phyloP scores from a whole-genome alignment of 176 grass and related monocot genomes.

The Aegilops umbellulata region DNA sequence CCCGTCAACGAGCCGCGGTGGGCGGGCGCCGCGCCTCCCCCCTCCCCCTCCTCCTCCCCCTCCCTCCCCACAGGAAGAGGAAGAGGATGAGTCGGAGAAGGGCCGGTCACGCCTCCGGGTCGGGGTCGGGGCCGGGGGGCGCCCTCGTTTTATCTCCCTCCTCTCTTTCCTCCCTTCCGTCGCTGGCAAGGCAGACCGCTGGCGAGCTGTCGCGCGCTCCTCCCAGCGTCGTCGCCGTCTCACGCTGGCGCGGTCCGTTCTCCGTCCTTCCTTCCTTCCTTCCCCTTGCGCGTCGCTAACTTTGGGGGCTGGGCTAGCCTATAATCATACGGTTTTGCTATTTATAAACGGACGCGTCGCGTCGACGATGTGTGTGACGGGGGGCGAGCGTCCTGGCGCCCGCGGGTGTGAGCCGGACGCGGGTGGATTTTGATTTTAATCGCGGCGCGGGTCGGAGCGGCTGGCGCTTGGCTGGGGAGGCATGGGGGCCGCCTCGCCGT shows the following conservation, averaged over 20 bases:
- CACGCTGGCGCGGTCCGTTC: background rate
- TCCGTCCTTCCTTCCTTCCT: background rate
- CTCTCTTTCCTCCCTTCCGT: background rate
- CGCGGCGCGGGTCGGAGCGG: background rate
- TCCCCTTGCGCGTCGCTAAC: background rate
- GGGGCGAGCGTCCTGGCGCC: background rate
- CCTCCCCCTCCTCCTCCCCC: conserved; percentile 13
- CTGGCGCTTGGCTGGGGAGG: background rate
- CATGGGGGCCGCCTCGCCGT: background rate
- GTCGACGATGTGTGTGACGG: background rate
- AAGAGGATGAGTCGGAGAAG: background rate
- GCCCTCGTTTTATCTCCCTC: background rate
- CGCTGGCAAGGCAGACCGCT: background rate
- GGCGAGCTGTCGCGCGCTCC: background rate
- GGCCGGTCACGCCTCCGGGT: conserved; percentile 15
- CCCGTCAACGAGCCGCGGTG: background rate
- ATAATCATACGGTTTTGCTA: background rate
- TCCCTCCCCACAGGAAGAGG: conserved; percentile 7
- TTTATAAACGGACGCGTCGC: conserved; percentile 27
- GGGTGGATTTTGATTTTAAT: no score
- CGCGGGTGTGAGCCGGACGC: background rate
- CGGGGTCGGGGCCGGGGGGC: background rate
- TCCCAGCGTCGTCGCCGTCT: background rate
- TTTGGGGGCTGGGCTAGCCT: background rate
- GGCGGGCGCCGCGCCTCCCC: no score